Evolutionary conservation across 2,329 filamentous ascomycete genomes (phyloP).

Genomic region (Botryotinia globosa): DNA sequence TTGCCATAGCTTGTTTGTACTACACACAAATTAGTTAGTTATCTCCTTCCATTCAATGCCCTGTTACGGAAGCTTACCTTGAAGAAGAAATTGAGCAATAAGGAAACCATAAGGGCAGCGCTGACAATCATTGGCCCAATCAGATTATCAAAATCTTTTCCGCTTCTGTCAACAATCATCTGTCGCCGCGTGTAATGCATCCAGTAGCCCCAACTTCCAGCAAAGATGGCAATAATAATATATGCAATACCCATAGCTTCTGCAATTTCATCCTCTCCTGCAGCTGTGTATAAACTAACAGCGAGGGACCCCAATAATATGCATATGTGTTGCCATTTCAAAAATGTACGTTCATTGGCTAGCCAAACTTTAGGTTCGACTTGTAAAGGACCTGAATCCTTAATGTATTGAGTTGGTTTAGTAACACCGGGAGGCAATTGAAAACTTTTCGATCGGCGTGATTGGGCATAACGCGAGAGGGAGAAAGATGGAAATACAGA

Average conservation of each 20-base stretch:
- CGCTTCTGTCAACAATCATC: constrained; percentile 82
- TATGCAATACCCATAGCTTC: constrained; percentile 79
- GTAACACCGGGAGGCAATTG: constrained; percentile 82
- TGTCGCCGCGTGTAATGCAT: constrained; percentile 73
- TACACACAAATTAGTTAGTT: constrained; percentile 24
- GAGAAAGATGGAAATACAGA: constrained; percentile 81
- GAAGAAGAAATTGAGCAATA: constrained; percentile 86
- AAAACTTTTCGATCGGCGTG: constrained; percentile 49
- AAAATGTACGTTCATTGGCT: constrained; percentile 95
- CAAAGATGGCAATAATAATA: constrained; percentile 76
- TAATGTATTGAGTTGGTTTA: constrained; percentile 84
- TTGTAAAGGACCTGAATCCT: constrained; percentile 86
- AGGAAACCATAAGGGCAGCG: constrained; percentile 69
- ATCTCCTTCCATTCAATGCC: neutral
- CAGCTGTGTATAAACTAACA: constrained; percentile 84
- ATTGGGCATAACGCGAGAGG: constrained; percentile 69
- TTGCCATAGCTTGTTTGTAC: constrained; percentile 32
- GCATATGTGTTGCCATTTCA: constrained; percentile 97
- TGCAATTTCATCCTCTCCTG: constrained; percentile 74
- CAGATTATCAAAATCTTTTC: constrained; percentile 89
- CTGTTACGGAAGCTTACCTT: constrained; percentile 54
- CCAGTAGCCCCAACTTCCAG: constrained; percentile 81
- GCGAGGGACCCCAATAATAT: constrained; percentile 82
- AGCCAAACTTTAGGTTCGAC: constrained; percentile 99
- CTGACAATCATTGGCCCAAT: constrained; percentile 82